Evolutionary conservation across 2,329 filamentous ascomycete species (phyloP).

Genomic region (Aureobasidium mangrovei): DNA sequence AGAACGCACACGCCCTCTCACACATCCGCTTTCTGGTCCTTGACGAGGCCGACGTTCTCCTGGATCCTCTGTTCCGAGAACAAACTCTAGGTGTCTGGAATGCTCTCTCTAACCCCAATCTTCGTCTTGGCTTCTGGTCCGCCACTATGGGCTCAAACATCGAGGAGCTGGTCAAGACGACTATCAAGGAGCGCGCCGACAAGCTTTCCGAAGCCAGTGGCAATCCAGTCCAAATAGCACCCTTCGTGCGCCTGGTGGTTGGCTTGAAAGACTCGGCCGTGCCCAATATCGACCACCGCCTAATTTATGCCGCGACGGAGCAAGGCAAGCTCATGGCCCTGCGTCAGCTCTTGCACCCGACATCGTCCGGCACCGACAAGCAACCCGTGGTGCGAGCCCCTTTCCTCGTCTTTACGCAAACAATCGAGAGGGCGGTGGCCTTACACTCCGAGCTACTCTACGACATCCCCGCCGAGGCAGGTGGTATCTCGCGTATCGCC

Average conservation of each 20-base stretch:
- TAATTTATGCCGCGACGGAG: slow-evolving; percentile 86
- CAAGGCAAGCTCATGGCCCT: slow-evolving; percentile 87
- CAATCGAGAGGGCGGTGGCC: slow-evolving; percentile 80
- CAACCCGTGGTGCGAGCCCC: slow-evolving; percentile 61
- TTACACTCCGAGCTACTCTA: slow-evolving; percentile 86
- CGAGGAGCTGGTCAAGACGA: slow-evolving; percentile 66
- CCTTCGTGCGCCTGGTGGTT: slow-evolving; percentile 77
- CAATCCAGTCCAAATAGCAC: slow-evolving; percentile 23
- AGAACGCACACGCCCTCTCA: slow-evolving; percentile 31
- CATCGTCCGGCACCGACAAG: slow-evolving; percentile 48
- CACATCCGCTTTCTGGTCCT: slow-evolving; percentile 67
- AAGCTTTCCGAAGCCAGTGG: slow-evolving; percentile 24
- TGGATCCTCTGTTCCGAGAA: slow-evolving; percentile 82
- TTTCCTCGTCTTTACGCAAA: slow-evolving; percentile 93
- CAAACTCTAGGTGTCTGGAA: slow-evolving; percentile 82
- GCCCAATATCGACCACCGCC: slow-evolving; percentile 80
- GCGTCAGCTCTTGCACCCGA: slow-evolving; percentile 78
- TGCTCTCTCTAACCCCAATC: slow-evolving; percentile 59
- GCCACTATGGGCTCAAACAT: slow-evolving; percentile 95
- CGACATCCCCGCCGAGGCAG: slow-evolving; percentile 83
- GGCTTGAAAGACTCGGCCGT: slow-evolving; percentile 93
- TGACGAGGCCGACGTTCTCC: slow-evolving; percentile 90
- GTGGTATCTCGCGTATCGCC: slow-evolving; percentile 74
- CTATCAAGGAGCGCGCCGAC: slow-evolving; percentile 47
- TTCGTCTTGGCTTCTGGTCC: slow-evolving; percentile 81